Evolutionary conservation across 164 flowering plant species (phyloP), one percentile per base, ranked within the genome.

Genomic region (Amborella trichopoda): DNA sequence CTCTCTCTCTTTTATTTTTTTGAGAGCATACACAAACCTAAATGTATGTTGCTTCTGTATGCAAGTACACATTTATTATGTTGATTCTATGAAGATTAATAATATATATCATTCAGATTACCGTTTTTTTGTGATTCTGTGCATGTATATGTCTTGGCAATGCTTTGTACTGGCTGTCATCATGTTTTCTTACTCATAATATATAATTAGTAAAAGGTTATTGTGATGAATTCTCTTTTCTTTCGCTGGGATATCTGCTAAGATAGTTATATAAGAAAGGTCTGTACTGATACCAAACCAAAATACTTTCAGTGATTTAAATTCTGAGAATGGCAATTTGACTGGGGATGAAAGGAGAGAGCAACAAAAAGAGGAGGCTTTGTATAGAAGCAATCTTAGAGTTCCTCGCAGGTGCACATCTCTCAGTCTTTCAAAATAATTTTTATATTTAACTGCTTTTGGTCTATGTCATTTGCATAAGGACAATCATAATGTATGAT

Each of bases 361-460:
- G 54, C 78, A 65, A 28, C 95, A 69, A 72, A 67, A 43, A 54
- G 96, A 87, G 68, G 93, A 91, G 68, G 81, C 67, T 12, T 58
- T 77, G 62, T 81, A 91, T 61, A 79, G 76, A 4, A 58, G 82
- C 58, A 87, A 88, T 60, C 88, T 91, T 26, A 74, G 72, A 51
- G 77, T 91, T 56, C 99, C 99, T 20, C 93, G 96, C 53, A 86
- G 98, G 98, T 40, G 49, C 50, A 41, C 37, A 22, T 4, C 21
- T 45, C 17, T 28, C 4, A 16, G 28, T 40, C 19, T 13, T 23
- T 14, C 20, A 1, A 25, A 26, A 46, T 26, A 40, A 3, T 23
- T 9, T 17, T 4, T 25, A 27, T 2, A 5, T 16, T 46, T 19
- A 21, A 46, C 28, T 23, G n/a, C n/a, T n/a, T n/a, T n/a, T n/a